Evolutionary conservation across 2,329 filamentous ascomycete genomes (phyloP), one percentile per base, ranked within the genome.

Genomic region (Sporothrix curviconia): DNA sequence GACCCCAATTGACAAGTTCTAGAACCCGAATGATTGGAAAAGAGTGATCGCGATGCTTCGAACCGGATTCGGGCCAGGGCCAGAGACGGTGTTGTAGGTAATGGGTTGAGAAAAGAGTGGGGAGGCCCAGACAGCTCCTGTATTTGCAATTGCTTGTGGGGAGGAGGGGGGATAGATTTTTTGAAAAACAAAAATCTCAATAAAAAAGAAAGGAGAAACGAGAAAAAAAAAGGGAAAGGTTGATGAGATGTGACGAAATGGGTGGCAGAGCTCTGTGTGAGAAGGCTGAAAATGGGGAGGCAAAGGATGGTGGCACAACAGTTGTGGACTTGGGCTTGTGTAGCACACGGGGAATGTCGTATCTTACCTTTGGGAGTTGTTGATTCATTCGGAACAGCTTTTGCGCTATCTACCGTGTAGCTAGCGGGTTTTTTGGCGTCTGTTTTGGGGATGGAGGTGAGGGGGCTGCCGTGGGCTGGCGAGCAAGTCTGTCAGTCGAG

Each of bases 351-450:
- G 43, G 36, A 55, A 32, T 43, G 28, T 53, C 37, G 64, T 53
- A 58, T 32, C 59, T 58, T 74, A 75, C 73, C 73, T 76, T 76
- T 62, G 70, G 67, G 57, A 75, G 71, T 70, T 71, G 72, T 70
- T 72, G 70, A 74, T 74, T 76, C 74, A 76, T 76, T 66, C 68
- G 72, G 47, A 43, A 56, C 44, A 30, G 17, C 15, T 51, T 51
- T 51, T 58, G 52, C 54, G 47, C 52, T 46, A 56, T 56, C 56
- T 46, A 55, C 52, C 15, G 36, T 11, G 24, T 51, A 30, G 49
- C 30, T 59, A 57, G 59, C 56, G 34, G 19, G 7, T 24, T 8
- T 14, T 14, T 24, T 22, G 8, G 19, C 32, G 47, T 28, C n/a
- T n/a, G n/a, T n/a, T n/a, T n/a, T n/a, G n/a, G n/a, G n/a, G n/a